Base-by-base conservation (phyloP, 768 basidiomycete genomes). In the Russula earlei region DNA sequence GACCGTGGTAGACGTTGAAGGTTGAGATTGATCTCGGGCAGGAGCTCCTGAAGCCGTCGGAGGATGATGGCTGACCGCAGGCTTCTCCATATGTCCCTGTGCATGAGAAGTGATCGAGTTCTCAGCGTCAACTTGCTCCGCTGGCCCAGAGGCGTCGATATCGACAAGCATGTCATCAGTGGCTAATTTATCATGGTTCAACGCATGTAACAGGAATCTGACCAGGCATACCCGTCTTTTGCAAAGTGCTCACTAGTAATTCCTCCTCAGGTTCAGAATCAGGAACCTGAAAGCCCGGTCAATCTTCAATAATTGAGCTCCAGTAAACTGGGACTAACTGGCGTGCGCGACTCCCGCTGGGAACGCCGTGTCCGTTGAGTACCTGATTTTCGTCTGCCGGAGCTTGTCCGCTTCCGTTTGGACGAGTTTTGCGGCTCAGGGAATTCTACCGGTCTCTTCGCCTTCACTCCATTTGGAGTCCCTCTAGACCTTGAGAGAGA, bases 261-360 rank as follows among this genome's bases (percentile, higher is more conserved):
- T 54, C 57, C 27, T 36, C 42, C 36, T 49, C 52, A 6, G 50
- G 38, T 15, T 52, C 44, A 38, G 57, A 58, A 54, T 58, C 57
- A 27, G 57, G 57, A 33, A 58, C 41, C 57, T 58, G 41, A n/a
- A 20, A 12, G 22, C 5, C 15, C 34, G 48, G 40, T 42, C 25
- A 40, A 31, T 34, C 29, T 12, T 42, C 12, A 9, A 0, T 11
- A n/a, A 27, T 20, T 17, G 41, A 22, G 22, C 12, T 12, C 31
- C 17, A 31, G n/a, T 8, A 38, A n/a, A 50, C 22, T 25, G 24
- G 27, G 17, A 54, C 57, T 58, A 11, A 58, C 57, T 15, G 52
- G 46, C 12, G 47, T 19, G n/a, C 34, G 41, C 29, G 52, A 31
- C 9, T 42, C 25, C 11, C 38, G 56, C 33, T 33, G 33, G 17